Conservation (phyloP, 2,329 filamentous ascomycete genomes). For the Dissoconium aciculare region DNA sequence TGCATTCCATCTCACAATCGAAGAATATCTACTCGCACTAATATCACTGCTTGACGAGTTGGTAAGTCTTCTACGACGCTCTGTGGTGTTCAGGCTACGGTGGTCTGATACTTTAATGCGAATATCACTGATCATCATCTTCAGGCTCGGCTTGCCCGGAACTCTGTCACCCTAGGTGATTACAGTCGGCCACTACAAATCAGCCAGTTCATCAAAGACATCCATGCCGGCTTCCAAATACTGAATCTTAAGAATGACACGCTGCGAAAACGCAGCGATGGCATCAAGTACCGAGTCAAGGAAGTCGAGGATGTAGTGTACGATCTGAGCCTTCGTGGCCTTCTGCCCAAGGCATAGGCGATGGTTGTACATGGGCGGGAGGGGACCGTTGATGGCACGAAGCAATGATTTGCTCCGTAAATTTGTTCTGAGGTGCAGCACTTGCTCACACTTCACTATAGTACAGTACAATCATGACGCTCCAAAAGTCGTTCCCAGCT, state of each 20-base stretch:
- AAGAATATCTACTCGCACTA: conserved; percentile 86
- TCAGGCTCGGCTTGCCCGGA: conserved; percentile 71
- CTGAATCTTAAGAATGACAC: conserved; percentile 95
- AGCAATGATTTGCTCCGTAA: background rate
- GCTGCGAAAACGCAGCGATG: conserved; percentile 73
- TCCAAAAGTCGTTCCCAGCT: too few relatives aligned
- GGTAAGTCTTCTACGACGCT: conserved; percentile 31
- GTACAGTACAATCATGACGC: too few relatives aligned
- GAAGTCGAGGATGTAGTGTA: conserved; percentile 98
- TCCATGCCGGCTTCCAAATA: conserved; percentile 92
- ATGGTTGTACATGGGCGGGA: background rate
- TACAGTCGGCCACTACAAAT: conserved; percentile 75
- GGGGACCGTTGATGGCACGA: too few relatives aligned
- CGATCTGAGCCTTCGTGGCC: conserved; percentile 72
- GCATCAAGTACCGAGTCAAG: conserved; percentile 94
- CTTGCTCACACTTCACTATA: too few relatives aligned
- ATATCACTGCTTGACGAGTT: conserved; percentile 83
- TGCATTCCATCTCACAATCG: conserved; percentile 87
- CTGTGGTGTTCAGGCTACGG: background rate
- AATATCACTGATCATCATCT: too few relatives aligned
- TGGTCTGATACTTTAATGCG: background rate
- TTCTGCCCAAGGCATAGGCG: conserved; percentile 29
- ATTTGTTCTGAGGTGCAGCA: too few relatives aligned
- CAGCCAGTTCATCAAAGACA: conserved; percentile 81
- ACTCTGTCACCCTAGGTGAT: conserved; percentile 84